These are phyloP conservation scores for Linnemannia zychae DNA, from an alignment of 192 early-diverging fungal species.

Conservation along the genomic window DNA sequence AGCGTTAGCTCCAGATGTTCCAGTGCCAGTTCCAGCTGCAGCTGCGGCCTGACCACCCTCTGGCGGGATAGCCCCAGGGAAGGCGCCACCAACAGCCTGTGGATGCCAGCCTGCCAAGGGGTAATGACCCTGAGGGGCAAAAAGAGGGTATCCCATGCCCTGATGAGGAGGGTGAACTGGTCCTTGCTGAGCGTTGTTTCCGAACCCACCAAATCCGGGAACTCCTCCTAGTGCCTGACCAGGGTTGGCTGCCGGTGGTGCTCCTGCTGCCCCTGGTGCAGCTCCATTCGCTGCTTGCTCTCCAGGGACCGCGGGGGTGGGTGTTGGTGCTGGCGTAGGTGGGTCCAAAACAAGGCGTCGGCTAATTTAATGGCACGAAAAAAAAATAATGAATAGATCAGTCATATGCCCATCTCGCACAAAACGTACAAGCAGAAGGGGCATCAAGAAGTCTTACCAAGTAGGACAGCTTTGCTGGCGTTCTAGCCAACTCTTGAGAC, in stretches of 20 bases:
- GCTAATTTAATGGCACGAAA: conserved; percentile 31
- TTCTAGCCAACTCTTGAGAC: conserved; percentile 97
- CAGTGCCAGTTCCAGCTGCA: conserved; percentile 1
- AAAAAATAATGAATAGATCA: conserved; percentile 47
- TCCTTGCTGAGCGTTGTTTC: conserved; percentile 33
- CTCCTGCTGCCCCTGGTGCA: conserved; percentile 19
- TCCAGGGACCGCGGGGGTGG: conserved; percentile 13
- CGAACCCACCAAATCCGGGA: conserved; percentile 13
- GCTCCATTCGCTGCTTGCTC: conserved; percentile 29
- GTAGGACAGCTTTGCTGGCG: conserved; percentile 98
- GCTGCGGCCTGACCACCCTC: conserved; percentile 12
- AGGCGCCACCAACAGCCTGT: conserved; percentile 17
- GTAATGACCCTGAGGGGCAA: conserved; percentile 45
- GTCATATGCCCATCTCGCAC: background rate
- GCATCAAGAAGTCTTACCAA: conserved; percentile 66
- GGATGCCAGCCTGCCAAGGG: conserved; percentile 44
- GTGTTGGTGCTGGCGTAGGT: conserved; percentile 46
- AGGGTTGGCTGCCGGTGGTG: background rate
- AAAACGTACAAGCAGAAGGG: too few relatives aligned
- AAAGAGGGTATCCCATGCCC: conserved; percentile 31
- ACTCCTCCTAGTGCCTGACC: conserved; percentile 10
- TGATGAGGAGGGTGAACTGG: conserved; percentile 11
- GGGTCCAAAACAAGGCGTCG: conserved; percentile 64
- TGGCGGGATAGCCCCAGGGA: conserved; percentile 33
- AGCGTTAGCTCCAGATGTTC: conserved; percentile 2